A percentile compares a stretch with the other conserved stretches of the same genome.
Evolutionary conservation across 2,329 filamentous ascomycete species (phyloP).

Genomic region (Rutstroemia sp.): DNA sequence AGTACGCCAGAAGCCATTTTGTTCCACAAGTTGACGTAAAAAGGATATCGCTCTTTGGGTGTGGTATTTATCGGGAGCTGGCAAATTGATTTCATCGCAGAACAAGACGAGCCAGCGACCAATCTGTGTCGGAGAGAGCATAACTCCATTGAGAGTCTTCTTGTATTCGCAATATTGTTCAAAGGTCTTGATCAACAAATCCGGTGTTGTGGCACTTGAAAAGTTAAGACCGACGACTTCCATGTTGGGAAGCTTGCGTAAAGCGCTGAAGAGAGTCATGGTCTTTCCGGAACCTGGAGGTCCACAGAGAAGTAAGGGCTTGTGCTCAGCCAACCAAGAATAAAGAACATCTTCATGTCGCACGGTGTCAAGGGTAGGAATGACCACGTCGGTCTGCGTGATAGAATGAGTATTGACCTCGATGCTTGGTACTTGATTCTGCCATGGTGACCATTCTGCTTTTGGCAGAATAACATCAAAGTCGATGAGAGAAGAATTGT

Average conservation of each 20-base stretch:
- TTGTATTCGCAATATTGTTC: constrained; percentile 99
- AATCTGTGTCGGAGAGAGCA: constrained; percentile 92
- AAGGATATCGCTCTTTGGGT: constrained; percentile 97
- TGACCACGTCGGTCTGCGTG: constrained; percentile 96
- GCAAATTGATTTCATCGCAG: constrained; percentile 99
- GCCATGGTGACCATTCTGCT: constrained; percentile 88
- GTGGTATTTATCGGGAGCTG: constrained; percentile 93
- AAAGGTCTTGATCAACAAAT: constrained; percentile 97
- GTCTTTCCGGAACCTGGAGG: constrained; percentile 98
- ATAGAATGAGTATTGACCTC: constrained; percentile 98
- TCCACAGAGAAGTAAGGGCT: constrained; percentile 90
- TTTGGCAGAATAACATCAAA: constrained; percentile 84
- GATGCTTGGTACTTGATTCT: constrained; percentile 85
- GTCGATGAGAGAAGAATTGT: constrained; percentile 83
- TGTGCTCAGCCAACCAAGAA: constrained; percentile 98
- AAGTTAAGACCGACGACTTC: constrained; percentile 99
- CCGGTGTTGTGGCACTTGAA: constrained; percentile 95
- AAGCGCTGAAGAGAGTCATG: constrained; percentile 97
- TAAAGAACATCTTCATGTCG: constrained; percentile 98
- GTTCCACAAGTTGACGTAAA: constrained; percentile 92
- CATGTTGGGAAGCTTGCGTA: constrained; percentile 96
- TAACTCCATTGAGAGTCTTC: constrained; percentile 93
- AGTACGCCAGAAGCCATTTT: constrained; percentile 98
- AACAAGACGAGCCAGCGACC: constrained; percentile 97
- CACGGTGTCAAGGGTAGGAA: constrained; percentile 93